A percentile compares a stretch with the other conserved stretches of the same genome.
phyloP scores from a whole-genome alignment of 2,329 filamentous ascomycete species.

The Metarhizium anisopliae region DNA sequence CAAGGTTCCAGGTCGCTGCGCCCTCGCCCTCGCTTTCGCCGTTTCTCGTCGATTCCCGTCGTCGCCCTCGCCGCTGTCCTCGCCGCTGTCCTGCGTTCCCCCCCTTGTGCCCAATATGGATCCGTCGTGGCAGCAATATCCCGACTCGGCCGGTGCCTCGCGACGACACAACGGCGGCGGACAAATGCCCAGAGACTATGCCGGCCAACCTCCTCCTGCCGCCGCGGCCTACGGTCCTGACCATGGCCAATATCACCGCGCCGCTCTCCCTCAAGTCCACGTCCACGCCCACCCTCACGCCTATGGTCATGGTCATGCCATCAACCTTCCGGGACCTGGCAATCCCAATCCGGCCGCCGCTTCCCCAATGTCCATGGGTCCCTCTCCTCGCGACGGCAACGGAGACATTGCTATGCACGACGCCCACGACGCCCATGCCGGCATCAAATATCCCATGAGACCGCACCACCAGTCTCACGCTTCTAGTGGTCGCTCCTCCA shows the following conservation, averaged over 20 bases:
- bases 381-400: conserved; percentile 60
- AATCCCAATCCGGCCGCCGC: conserved; percentile 35
- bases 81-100: conserved; percentile 5
- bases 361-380: conserved; percentile 43
- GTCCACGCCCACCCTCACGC: conserved; percentile 11
- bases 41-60: neutral
- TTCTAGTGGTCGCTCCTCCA: conserved; percentile 42
- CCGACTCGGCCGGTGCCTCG: conserved; percentile 53
- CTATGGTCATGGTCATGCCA: conserved; percentile 17
- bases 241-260: conserved; percentile 57
- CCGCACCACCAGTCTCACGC: conserved; percentile 69
- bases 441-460: conserved; percentile 77
- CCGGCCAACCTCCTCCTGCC: conserved; percentile 23
- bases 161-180: conserved; percentile 51
- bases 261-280: conserved; percentile 17
- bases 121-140: conserved; percentile 59
- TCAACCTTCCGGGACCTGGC: conserved; percentile 13
- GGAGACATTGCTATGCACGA: conserved; percentile 83
- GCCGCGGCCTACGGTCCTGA: conserved; percentile 40
- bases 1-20: neutral
- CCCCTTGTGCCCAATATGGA: conserved; percentile 33
- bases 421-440: conserved; percentile 69
- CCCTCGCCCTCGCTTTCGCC: too few species aligned
- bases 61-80: conserved; percentile 8
- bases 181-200: conserved; percentile 40